phyloP scores from a whole-genome alignment of 192 early-diverging fungal genomes.

The Podila verticillata region DNA sequence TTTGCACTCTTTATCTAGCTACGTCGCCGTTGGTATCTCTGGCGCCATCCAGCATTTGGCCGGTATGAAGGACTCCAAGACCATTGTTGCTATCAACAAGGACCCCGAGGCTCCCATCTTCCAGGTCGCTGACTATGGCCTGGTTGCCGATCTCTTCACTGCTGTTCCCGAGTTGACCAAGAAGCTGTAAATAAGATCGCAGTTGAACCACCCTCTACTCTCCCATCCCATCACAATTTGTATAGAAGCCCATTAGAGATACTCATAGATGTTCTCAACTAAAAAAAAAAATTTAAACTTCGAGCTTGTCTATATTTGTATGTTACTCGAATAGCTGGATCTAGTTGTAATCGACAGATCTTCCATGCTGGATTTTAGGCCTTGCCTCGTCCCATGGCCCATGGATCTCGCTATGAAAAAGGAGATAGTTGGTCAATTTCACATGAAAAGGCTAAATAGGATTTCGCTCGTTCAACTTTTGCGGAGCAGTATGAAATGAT shows the following conservation, averaged over 20 bases:
- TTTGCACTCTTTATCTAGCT: conserved; percentile 63
- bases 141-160: conserved; percentile 95
- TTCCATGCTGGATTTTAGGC: conserved; percentile 69
- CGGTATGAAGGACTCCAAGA: conserved; percentile 99
- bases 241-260: not conserved
- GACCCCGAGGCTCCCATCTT: conserved; percentile 99
- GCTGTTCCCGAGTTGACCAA: conserved; percentile 92
- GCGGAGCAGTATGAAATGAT: not conserved
- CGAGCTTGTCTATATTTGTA: not conserved
- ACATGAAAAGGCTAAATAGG: not conserved
- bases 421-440: conserved; percentile 3
- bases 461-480: not conserved
- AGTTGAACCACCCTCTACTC: not conserved
- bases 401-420: conserved; percentile 81
- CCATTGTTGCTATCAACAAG: conserved; percentile 99
- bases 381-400: conserved; percentile 98
- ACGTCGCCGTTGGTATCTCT: conserved; percentile 95
- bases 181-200: conserved; percentile 70
- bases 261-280: too few relatives aligned
- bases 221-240: not conserved
- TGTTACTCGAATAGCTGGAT: not conserved
- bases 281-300: not conserved
- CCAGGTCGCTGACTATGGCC: conserved; percentile 96
- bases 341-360: conserved; percentile 45
- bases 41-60: conserved; percentile 98